These are phyloP conservation scores for Ganoderma lingzhi DNA, from an alignment of 1,284 basidiomycete genomes.

Conservation along the genomic window DNA sequence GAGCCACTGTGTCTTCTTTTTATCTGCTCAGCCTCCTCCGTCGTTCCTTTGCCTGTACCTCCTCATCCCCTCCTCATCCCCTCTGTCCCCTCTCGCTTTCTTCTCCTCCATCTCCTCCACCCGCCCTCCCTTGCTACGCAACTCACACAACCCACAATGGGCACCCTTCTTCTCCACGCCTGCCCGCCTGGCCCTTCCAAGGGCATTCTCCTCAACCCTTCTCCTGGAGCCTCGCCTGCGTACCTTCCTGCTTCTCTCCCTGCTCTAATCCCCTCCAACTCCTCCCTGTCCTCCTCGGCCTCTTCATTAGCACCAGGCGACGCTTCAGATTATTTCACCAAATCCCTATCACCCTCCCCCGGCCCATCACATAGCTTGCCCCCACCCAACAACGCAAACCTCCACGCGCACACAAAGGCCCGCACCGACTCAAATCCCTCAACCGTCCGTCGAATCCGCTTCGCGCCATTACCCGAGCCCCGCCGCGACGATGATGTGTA, in stretches of 20 bases:
- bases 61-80: constrained; percentile 36
- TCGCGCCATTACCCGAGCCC: constrained; percentile 81
- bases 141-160: constrained; percentile 27
- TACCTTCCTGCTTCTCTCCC: constrained; percentile 36
- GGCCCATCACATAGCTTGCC: constrained; percentile 28
- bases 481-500: constrained; percentile 54
- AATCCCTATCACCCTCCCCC: constrained; percentile 32
- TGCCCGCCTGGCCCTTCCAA: constrained; percentile 28
- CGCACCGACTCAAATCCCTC: constrained; percentile 35
- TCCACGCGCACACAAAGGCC: constrained; percentile 28
- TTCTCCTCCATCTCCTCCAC: constrained; percentile 36
- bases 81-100: constrained; percentile 46
- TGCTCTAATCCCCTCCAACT: constrained; percentile 38
- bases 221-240: constrained; percentile 41
- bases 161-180: constrained; percentile 31
- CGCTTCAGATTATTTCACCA: constrained; percentile 40
- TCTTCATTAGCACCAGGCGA: constrained; percentile 37
- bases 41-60: constrained; percentile 24
- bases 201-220: constrained; percentile 47
- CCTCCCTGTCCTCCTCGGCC: constrained; percentile 39
- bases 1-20: constrained; percentile 30
- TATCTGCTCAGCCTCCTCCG: constrained; percentile 32
- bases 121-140: constrained; percentile 9
- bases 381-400: constrained; percentile 22
- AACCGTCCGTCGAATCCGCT: constrained; percentile 63